Conservation (phyloP, 2,329 filamentous ascomycete species). For the Catunica adiposa region DNA sequence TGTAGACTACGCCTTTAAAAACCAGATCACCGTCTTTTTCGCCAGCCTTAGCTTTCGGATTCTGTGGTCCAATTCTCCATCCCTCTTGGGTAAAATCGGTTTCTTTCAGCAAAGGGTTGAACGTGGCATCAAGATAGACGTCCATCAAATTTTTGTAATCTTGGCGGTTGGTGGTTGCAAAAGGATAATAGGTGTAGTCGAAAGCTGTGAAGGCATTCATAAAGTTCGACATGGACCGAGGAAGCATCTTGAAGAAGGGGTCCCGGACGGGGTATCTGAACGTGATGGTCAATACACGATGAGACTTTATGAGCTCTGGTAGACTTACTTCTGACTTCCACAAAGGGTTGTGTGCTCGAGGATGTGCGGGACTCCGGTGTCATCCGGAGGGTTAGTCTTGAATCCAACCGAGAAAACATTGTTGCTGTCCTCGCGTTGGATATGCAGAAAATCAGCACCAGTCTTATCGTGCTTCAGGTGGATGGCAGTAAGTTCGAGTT, state of each 20-base stretch:
- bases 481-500: constrained; percentile 80
- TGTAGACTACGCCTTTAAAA: constrained; percentile 97
- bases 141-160: constrained; percentile 94
- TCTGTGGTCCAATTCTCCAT: constrained; percentile 89
- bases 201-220: constrained; percentile 98
- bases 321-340: constrained; percentile 68
- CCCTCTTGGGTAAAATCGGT: constrained; percentile 93
- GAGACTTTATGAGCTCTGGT: background rate
- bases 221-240: constrained; percentile 93
- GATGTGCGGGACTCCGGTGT: constrained; percentile 91
- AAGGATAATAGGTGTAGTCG: constrained; percentile 94
- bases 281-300: background rate
- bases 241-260: constrained; percentile 99
- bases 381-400: constrained; percentile 95
- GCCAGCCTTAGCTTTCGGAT: constrained; percentile 43
- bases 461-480: constrained; percentile 90
- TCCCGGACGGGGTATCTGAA: constrained; percentile 85
- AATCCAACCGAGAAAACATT: constrained; percentile 99
- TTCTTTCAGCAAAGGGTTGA: constrained; percentile 75
- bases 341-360: constrained; percentile 94
- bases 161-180: constrained; percentile 87
- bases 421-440: constrained; percentile 88
- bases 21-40: constrained; percentile 53
- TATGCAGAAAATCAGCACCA: constrained; percentile 86
- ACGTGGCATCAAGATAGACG: constrained; percentile 87